Evolutionary conservation across 371 early-diverging fungal species (phyloP), one percentile per base, ranked within the genome.

Genomic region (Mucor irregularis): DNA sequence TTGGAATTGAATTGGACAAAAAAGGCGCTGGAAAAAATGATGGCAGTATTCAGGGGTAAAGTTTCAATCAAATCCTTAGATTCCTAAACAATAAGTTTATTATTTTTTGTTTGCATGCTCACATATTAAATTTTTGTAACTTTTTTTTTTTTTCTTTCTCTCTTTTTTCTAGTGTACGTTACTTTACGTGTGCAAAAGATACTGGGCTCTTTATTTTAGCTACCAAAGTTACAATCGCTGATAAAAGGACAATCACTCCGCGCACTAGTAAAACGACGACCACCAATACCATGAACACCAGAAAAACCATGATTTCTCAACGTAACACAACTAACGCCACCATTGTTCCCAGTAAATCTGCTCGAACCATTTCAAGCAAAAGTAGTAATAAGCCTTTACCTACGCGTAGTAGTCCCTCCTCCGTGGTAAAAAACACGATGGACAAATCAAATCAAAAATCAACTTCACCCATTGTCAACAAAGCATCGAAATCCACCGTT

Each of bases 1-100:
- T 88, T 10, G 93, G 93, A 13, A 81, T 93, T 38, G 89, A 89
- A 62, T 74, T 93, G 5, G 91, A 91, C 50, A 52, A 69, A 17
- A 68, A 62, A n/a, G 90, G 88, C 21, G 73, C 80, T 17, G 93
- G 93, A 34, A 93, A 92, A 64, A 92, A 93, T 66, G 83, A 90
- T 57, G 93, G 93, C n/a, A 73, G 74, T 37, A 83, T 88, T 54
- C 75, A 77, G 47, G 92, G 90, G 81, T 83, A 76, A 65, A 50
- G 25, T 46, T 31, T 25, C 22, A 46, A 50, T 46, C 24, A 45
- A 34, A 57, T 26, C n/a, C n/a, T n/a, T n/a, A n/a, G n/a, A n/a
- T n/a, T n/a, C n/a, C n/a, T n/a, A n/a, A n/a, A n/a, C n/a, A n/a
- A n/a, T n/a, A n/a, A n/a, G n/a, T n/a, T 44, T n/a, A 35, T 33